Percentiles rank a stretch among this genome's conserved stretches.
Conservation (phyloP, 441 rosid genomes). For the Pelargonium myrrhifolium region DNA sequence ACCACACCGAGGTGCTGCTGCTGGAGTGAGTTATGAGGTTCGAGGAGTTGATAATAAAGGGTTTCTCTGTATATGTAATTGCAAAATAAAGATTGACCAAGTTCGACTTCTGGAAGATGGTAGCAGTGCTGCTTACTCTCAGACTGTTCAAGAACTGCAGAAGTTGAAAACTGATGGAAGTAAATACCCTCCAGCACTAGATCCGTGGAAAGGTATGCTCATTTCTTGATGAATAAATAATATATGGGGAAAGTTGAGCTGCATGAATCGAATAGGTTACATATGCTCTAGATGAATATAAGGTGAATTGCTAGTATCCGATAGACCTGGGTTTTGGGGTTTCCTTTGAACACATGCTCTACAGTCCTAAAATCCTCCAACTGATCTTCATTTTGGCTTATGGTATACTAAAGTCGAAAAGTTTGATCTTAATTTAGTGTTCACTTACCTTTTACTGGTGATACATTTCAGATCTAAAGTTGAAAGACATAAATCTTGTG, state of each 20-base stretch:
- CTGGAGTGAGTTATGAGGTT: constrained; percentile 84
- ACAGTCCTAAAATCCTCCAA: neutral
- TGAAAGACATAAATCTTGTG: constrained; percentile 60
- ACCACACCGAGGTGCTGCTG: constrained; percentile 65
- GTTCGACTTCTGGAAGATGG: constrained; percentile 65
- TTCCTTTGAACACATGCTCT: neutral
- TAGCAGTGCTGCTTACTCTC: constrained; percentile 59
- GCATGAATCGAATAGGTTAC: constrained; percentile 10
- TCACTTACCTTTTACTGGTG: constrained; percentile 4
- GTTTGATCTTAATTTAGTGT: neutral
- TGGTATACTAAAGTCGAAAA: neutral
- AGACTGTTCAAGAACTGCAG: constrained; percentile 70
- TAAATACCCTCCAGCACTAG: constrained; percentile 71
- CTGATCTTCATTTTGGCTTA: neutral
- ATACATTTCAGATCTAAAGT: constrained; percentile 58
- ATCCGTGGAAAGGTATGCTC: constrained; percentile 61
- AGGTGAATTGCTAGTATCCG: neutral
- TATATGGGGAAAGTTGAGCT: constrained; percentile 4
- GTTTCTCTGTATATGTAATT: constrained; percentile 54
- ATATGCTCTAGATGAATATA: constrained; percentile 4
- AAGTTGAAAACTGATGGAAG: constrained; percentile 54
- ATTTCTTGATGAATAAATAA: constrained; percentile 6
- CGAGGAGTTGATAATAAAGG: constrained; percentile 59
- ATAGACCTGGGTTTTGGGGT: neutral
- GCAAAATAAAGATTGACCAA: constrained; percentile 53